phyloP scores from a whole-genome alignment of 2,329 filamentous ascomycete genomes.

The Colletotrichum zoysiae region DNA sequence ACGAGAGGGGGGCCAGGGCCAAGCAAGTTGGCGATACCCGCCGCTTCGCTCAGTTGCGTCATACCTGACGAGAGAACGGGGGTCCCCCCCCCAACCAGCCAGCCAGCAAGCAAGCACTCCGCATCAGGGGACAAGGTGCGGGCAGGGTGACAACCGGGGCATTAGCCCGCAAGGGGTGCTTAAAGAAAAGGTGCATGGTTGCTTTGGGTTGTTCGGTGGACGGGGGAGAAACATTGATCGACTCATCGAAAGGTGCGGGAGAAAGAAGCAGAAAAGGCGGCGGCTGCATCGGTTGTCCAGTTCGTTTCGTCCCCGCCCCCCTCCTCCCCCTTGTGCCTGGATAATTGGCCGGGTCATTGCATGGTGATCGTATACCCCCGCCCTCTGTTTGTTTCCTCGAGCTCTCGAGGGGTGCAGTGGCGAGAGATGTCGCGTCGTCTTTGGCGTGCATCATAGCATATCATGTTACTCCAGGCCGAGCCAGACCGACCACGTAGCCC shows the following conservation, averaged over 20 bases:
- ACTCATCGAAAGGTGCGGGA: conserved; percentile 2
- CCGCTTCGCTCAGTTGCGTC: conserved; percentile 40
- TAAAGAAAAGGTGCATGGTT: not conserved
- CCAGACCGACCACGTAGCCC: not conserved
- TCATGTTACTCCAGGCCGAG: not conserved
- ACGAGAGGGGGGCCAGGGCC: not conserved
- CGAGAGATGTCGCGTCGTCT: not conserved
- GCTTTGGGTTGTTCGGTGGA: not conserved
- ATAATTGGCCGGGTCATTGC: conserved; percentile 26
- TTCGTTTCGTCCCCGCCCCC: not conserved
- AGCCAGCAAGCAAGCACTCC: not conserved
- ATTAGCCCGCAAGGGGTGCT: not conserved
- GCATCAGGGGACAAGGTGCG: not conserved
- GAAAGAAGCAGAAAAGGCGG: not conserved
- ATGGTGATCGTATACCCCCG: conserved; percentile 2
- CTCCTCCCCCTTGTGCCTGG: conserved; percentile 16
- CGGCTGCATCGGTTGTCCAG: conserved; percentile 32
- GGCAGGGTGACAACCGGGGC: conserved; percentile 2
- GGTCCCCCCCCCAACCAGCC: no score
- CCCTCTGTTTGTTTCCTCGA: not conserved
- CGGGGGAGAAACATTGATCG: not conserved
- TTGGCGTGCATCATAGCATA: conserved; percentile 24
- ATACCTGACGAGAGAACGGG: conserved; percentile 24
- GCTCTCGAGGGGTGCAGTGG: no score
- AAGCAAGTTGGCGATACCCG: conserved; percentile 37